Percentiles rank a stretch among this genome's conserved stretches.
Evolutionary conservation across 192 early-diverging fungal genomes (phyloP).

Genomic region (Coemansia sp.): DNA sequence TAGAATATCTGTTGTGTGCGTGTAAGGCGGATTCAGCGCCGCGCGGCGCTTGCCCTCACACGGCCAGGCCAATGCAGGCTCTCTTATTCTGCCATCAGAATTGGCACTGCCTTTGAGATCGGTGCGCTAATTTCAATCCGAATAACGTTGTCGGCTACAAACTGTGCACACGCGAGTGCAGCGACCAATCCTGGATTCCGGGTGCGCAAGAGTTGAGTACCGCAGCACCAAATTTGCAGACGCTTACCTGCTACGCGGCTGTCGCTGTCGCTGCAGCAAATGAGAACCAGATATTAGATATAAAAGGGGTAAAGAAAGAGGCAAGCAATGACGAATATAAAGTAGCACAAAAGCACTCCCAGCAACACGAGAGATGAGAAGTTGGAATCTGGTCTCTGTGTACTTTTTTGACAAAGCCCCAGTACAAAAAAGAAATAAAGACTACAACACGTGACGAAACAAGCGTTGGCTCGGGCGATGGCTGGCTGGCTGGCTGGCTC

Average conservation of each 20-base stretch:
- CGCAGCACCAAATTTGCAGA: conserved; percentile 6
- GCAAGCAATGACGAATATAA: neutral
- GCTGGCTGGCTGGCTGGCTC: neutral
- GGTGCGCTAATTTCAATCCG: conserved; percentile 9
- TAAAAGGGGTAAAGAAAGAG: neutral
- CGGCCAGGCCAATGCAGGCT: neutral
- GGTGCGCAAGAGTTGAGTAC: neutral
- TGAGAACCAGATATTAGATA: neutral
- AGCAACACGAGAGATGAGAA: conserved; percentile 11
- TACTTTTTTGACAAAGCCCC: neutral
- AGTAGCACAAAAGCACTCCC: conserved; percentile 1
- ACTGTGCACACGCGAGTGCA: neutral
- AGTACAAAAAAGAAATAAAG: neutral
- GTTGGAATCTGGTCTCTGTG: neutral
- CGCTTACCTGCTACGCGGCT: conserved; percentile 12
- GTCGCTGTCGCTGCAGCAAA: conserved; percentile 6
- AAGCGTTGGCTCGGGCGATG: neutral
- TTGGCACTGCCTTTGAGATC: neutral
- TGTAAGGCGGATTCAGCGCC: neutral
- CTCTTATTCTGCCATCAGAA: conserved; percentile 23
- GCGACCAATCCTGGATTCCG: neutral
- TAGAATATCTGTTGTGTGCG: neutral
- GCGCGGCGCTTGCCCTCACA: neutral
- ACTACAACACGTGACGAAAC: neutral
- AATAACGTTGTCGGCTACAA: neutral